Evolutionary conservation across 2,329 filamentous ascomycete species (phyloP).

Genomic region (Pseudogymnoascus sp.): DNA sequence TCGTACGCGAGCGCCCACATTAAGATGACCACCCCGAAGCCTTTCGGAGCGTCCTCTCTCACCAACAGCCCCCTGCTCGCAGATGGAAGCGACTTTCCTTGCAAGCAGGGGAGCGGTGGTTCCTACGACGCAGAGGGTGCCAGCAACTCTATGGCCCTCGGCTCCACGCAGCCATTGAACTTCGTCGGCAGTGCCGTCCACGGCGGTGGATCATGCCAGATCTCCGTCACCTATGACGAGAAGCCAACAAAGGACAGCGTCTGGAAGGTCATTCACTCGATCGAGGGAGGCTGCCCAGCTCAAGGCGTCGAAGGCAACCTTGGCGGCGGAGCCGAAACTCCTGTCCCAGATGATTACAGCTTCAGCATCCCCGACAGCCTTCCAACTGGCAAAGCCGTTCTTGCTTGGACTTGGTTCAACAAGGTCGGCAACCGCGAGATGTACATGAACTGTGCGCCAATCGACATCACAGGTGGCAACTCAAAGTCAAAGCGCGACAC

Average conservation of each 20-base stretch:
- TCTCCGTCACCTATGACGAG: conserved; percentile 73
- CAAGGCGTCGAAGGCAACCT: conserved; percentile 49
- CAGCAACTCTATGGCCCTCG: conserved; percentile 55
- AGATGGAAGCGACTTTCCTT: conserved; percentile 66
- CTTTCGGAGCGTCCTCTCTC: conserved; percentile 43
- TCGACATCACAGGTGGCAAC: conserved; percentile 50
- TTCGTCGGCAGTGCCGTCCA: conserved; percentile 71
- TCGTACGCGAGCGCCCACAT: conserved; percentile 64
- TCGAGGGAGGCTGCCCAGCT: conserved; percentile 76
- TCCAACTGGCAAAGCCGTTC: conserved; percentile 63
- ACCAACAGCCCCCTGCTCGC: conserved; percentile 57
- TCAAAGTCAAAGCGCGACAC: conserved; percentile 36
- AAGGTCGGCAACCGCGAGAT: conserved; percentile 86
- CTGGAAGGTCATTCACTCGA: conserved; percentile 87
- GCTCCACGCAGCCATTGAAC: conserved; percentile 49
- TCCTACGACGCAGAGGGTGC: conserved; percentile 38
- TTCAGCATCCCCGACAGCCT: conserved; percentile 66
- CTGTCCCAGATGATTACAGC: conserved; percentile 49
- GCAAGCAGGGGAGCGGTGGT: conserved; percentile 56
- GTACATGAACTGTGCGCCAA: conserved; percentile 91
- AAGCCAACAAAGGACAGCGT: conserved; percentile 54
- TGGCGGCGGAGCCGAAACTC: conserved; percentile 35
- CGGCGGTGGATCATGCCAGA: conserved; percentile 86
- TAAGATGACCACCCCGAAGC: conserved; percentile 58
- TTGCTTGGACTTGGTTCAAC: conserved; percentile 96